Percentiles rank a stretch among this genome's conserved stretches.
Conservation (phyloP, 164 flowering plant genomes). For the Echeveria elegans region DNA sequence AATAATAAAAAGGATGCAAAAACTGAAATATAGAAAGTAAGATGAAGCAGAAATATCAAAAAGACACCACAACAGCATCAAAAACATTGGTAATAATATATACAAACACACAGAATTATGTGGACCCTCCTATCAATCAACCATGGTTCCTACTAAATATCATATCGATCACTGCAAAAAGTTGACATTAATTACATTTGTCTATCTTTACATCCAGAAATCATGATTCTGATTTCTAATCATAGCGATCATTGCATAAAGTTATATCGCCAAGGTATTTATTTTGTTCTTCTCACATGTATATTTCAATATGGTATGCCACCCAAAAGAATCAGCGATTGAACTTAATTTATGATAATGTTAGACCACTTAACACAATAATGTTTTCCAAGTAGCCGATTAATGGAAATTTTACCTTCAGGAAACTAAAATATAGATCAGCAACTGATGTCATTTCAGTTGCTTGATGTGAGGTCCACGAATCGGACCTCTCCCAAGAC, state of each 20-base stretch:
- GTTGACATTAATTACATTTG: not conserved
- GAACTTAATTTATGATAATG: not conserved
- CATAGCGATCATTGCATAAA: not conserved
- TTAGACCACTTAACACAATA: not conserved
- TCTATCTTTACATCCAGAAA: not conserved
- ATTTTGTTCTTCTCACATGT: not conserved
- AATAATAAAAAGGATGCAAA: not conserved
- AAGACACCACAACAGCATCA: not conserved
- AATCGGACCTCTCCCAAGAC: constrained; percentile 42
- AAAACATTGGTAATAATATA: not conserved
- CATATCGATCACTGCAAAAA: not conserved
- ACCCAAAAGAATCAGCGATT: not conserved
- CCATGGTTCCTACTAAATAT: not conserved
- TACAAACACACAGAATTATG: not conserved
- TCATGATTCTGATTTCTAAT: not conserved
- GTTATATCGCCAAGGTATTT: not conserved
- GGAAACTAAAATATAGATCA: constrained; percentile 38
- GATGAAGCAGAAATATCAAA: not conserved
- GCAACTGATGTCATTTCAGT: constrained; percentile 35
- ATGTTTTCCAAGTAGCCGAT: not conserved
- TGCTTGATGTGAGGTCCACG: constrained; percentile 38
- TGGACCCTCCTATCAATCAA: not conserved
- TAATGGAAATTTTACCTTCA: constrained; percentile 34
- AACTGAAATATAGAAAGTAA: not conserved
- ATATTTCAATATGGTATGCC: not conserved